phyloP scores from a whole-genome alignment of 1,139 yeast genomes.

The Hansenula sp. region DNA sequence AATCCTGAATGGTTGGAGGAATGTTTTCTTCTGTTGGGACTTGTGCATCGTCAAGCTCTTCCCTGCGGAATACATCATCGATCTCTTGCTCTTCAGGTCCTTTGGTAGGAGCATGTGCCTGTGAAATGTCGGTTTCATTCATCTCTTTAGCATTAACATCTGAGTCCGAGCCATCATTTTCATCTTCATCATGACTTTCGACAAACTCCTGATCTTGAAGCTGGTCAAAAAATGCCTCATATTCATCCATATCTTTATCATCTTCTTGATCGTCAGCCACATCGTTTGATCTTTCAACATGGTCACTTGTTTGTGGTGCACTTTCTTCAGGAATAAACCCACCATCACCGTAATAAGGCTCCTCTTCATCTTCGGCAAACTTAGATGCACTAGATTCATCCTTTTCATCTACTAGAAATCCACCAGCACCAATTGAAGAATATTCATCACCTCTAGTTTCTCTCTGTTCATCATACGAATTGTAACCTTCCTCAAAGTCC shows the following conservation, averaged over 20 bases:
- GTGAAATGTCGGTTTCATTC: background rate
- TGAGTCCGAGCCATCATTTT: slow-evolving; percentile 1
- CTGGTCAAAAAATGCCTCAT: slow-evolving; percentile 11
- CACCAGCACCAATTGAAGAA: background rate
- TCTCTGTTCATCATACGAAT: background rate
- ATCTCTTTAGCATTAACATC: slow-evolving; percentile 2
- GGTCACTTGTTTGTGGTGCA: background rate
- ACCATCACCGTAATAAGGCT: slow-evolving; percentile 1
- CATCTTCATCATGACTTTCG: slow-evolving; percentile 4
- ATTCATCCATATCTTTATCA: slow-evolving; percentile 9
- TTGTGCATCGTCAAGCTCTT: too few relatives aligned
- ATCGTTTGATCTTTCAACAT: background rate
- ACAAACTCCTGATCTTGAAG: slow-evolving; percentile 1
- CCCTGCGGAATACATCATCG: too few relatives aligned
- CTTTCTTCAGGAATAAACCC: slow-evolving; percentile 4
- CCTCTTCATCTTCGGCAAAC: slow-evolving; percentile 1
- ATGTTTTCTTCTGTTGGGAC: too few relatives aligned
- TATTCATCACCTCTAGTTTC: background rate
- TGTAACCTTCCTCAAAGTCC: slow-evolving; percentile 3
- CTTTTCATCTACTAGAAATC: slow-evolving; percentile 4
- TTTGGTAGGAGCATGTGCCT: background rate
- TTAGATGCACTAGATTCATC: background rate
- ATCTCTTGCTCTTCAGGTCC: too few relatives aligned
- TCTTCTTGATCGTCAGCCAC: background rate
- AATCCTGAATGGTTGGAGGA: too few relatives aligned